Evolutionary conservation across 495 filamentous ascomycete genomes (phyloP), one percentile per base, ranked within the genome.

Genomic region (Aspergillus nanangensis): DNA sequence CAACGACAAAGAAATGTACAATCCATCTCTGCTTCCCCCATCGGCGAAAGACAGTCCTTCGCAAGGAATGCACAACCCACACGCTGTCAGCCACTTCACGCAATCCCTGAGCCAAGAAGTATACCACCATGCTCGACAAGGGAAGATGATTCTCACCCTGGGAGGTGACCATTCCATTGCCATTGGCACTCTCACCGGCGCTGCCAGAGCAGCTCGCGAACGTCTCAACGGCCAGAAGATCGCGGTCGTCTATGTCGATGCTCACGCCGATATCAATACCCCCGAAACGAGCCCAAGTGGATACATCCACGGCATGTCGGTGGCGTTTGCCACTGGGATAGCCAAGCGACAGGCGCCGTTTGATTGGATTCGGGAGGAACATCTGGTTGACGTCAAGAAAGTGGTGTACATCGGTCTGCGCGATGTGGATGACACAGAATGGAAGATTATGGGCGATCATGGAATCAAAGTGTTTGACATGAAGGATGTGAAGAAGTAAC

Each of bases 281-380:
- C 90, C 89, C 21, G 86, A 91, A 72, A 83, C 81, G 8, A 85
- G 80, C 47, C 80, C 65, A 5, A 88, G 84, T 44, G 89, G 89
- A 2, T 92, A 92, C 55, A 83, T 95, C 41, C 89, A 95, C 60
- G 89, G 90, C 37, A 95, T 95, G 89, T 88, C 89, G 3, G 84
- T 94, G 8, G 79, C 83, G 3, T 95, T 91, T 62, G 62, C 92
- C 38, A 85, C 86, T 0, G 86, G 88, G 3, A 66, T 94, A 11
- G 80, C 87, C n/a, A 74, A 20, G 1, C 2, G 64, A 44, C 79
- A 84, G 47, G 75, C 80, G 4, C 42, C 81, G 14, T 94, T 94
- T 62, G 87, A 86, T 25, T 94, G 89, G 90, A 52, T 94, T 18
- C 63, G 78, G 52, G 63, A 76, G 3, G 63, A 76, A 10, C 64